A percentile compares a stretch with the other conserved stretches of the same genome.
Evolutionary conservation across 2,329 filamentous ascomycete genomes (phyloP).

Genomic region (Xylaria hypoxylon): DNA sequence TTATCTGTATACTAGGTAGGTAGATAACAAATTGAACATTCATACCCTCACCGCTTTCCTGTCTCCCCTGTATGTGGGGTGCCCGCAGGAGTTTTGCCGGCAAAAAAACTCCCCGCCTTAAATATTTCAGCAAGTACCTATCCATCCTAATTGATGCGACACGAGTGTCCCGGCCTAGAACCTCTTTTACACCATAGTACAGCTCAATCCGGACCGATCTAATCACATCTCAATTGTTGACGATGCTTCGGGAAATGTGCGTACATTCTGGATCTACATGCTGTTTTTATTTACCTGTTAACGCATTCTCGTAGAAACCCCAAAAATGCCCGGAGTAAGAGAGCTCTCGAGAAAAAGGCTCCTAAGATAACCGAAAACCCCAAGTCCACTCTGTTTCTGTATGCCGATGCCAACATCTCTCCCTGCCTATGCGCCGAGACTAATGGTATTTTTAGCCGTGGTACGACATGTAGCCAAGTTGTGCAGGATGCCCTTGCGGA

Average conservation of each 20-base stretch:
- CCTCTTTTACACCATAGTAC: background rate
- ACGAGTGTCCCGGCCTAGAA: background rate
- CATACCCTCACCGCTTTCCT: constrained; percentile 23
- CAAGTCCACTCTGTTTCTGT: constrained; percentile 87
- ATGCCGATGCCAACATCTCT: constrained; percentile 13
- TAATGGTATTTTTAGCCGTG: constrained; percentile 61
- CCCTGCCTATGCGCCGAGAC: background rate
- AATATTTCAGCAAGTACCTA: constrained; percentile 45
- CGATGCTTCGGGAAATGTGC: constrained; percentile 49
- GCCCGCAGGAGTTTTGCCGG: constrained; percentile 43
- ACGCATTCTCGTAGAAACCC: constrained; percentile 62
- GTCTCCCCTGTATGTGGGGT: background rate
- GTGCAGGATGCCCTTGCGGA: constrained; percentile 87
- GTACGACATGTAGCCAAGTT: constrained; percentile 84
- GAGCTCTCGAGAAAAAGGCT: constrained; percentile 91
- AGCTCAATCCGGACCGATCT: background rate
- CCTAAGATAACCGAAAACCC: constrained; percentile 90
- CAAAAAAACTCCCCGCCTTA: constrained; percentile 38
- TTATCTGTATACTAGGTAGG: too few relatives aligned
- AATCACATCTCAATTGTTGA: background rate
- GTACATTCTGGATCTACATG: constrained; percentile 13
- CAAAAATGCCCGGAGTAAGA: constrained; percentile 86
- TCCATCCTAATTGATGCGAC: constrained; percentile 26
- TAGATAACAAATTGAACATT: too few relatives aligned
- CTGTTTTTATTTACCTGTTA: constrained; percentile 19